Evolutionary conservation across 2,329 filamentous ascomycete genomes (phyloP), one percentile per base, ranked within the genome.

Genomic region (Ophiostoma populinum): DNA sequence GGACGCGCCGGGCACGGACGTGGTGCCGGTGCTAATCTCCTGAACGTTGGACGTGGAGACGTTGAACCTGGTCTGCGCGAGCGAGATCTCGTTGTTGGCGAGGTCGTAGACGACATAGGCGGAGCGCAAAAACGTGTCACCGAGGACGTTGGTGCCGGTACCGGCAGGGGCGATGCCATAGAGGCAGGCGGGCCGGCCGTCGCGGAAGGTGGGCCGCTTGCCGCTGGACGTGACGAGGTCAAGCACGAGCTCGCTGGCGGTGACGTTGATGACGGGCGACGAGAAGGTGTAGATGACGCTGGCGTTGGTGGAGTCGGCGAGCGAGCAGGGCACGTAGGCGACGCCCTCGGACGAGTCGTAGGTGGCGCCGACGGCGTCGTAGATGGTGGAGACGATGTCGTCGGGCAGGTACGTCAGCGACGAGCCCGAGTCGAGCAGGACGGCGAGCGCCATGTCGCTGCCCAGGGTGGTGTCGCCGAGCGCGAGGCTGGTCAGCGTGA

Each of bases 101-200:
- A 82, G 59, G 49, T 83, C 77, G 49, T 80, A 83, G 9, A 85
- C 78, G 11, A 81, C 66, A 45, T 85, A 85, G 0, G 78, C 78
- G 24, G 73, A 77, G 32, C 79, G 63, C 36, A 85, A 58, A 51
- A 85, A 85, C 0, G 78, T 80, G 49, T 83, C 79, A 12, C 79
- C 79, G 19, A 85, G 57, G 2, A 81, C 68, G 28, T 65, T 63
- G n/a, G 65, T 65, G 20, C 63, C 59, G 2, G 52, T 43, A 3
- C 62, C 63, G 2, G 72, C 63, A 2, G 74, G 70, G 3, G 67
- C 61, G 42, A 83, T 66, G 37, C 76, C 78, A 46, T 82, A 80
- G 24, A 75, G 58, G 43, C 78, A 83, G 7, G 71, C 67, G 1
- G 57, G 45, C 8, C 55, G 55, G 38, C 67, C 69, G 44, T 75